Percentiles rank a stretch among this genome's conserved stretches.
Evolutionary conservation across 2,329 filamentous ascomycete genomes (phyloP).

Genomic region (Colletotrichum viniferum): DNA sequence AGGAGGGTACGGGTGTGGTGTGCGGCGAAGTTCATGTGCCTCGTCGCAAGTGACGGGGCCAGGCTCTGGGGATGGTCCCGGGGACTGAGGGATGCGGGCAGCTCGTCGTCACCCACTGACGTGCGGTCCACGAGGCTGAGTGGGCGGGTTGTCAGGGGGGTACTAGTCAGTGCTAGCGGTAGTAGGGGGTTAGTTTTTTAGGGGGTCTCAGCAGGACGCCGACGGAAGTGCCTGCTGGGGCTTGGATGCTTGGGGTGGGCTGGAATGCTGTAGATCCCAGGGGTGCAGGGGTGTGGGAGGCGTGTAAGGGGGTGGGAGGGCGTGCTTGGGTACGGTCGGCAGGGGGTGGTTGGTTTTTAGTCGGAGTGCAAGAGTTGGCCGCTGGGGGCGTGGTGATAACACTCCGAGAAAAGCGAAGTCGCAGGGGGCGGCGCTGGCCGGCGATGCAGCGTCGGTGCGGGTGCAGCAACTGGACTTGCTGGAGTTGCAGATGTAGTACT

Average conservation of each 20-base stretch:
- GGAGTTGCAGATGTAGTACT: not conserved
- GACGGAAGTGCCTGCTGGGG: slow-evolving; percentile 21
- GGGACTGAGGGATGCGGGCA: slow-evolving; percentile 23
- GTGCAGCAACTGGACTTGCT: not conserved
- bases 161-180: slow-evolving; percentile 10
- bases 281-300: slow-evolving; percentile 12
- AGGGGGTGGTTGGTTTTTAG: slow-evolving; percentile 10
- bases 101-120: slow-evolving; percentile 43
- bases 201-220: slow-evolving; percentile 21
- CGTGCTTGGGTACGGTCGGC: not conserved
- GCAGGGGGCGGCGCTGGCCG: slow-evolving; percentile 16
- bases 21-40: slow-evolving; percentile 32
- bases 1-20: slow-evolving; percentile 26
- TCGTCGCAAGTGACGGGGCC: slow-evolving; percentile 9
- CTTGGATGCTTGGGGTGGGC: slow-evolving; percentile 22
- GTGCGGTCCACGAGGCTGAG: slow-evolving; percentile 50
- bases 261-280: slow-evolving; percentile 22
- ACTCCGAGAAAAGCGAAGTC: not conserved
- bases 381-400: not conserved
- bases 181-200: slow-evolving; percentile 19
- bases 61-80: slow-evolving; percentile 7
- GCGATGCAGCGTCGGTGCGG: slow-evolving; percentile 17
- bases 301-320: slow-evolving; percentile 6
- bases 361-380: not conserved
- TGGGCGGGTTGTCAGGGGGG: slow-evolving; percentile 17